Conservation (phyloP, 345 rosid genomes). For the Anacardium occidentale region DNA sequence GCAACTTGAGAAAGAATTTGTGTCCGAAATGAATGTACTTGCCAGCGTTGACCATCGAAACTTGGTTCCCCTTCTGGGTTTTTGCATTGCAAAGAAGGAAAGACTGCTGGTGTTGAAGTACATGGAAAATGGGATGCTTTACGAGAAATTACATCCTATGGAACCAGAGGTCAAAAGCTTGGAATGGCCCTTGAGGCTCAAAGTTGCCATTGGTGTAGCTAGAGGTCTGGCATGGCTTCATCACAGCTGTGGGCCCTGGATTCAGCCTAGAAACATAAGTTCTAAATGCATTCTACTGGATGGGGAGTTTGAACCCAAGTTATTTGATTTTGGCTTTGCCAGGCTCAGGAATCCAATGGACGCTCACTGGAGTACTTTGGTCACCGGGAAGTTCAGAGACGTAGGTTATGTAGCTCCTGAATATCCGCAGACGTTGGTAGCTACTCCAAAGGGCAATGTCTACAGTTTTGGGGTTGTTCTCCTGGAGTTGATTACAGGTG, state of each 20-base stretch:
- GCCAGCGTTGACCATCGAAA: slow-evolving; percentile 25
- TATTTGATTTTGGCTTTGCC: slow-evolving; percentile 31
- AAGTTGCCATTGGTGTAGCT: slow-evolving; percentile 26
- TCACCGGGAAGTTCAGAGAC: slow-evolving; percentile 29
- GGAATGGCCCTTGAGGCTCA: slow-evolving; percentile 33
- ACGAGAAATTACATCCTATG: slow-evolving; percentile 19
- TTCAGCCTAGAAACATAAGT: slow-evolving; percentile 30
- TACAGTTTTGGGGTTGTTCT: slow-evolving; percentile 31
- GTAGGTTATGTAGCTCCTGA: slow-evolving; percentile 25
- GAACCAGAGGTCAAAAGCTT: slow-evolving; percentile 1
- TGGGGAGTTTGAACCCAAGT: slow-evolving; percentile 27
- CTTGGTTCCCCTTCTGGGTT: slow-evolving; percentile 31
- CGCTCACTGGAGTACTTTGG: slow-evolving; percentile 18
- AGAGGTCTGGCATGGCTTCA: slow-evolving; percentile 43
- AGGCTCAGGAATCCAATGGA: slow-evolving; percentile 24
- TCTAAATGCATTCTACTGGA: slow-evolving; percentile 33
- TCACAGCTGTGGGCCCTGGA: slow-evolving; percentile 22
- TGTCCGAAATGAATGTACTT: slow-evolving; percentile 18
- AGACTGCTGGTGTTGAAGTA: slow-evolving; percentile 28
- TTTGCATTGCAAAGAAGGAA: slow-evolving; percentile 21
- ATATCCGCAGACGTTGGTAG: slow-evolving; percentile 19
- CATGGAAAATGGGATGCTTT: slow-evolving; percentile 29
- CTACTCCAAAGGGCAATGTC: slow-evolving; percentile 31
- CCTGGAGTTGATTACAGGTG: slow-evolving; percentile 32
- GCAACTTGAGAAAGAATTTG: slow-evolving; percentile 25